Conservation (phyloP, 306 rosid species). For the Cajanus cajan region DNA sequence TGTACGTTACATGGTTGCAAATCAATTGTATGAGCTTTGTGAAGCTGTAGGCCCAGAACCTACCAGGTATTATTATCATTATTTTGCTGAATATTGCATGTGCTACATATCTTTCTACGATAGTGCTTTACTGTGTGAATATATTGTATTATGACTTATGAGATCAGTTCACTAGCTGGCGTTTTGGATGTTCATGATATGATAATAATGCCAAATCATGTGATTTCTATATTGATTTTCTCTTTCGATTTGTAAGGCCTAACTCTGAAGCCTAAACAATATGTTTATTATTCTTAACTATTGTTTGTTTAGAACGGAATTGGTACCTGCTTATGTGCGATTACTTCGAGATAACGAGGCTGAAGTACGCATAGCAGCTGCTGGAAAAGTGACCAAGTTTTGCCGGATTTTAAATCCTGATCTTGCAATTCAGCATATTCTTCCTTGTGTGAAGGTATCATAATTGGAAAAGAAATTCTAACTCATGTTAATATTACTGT, state of each 20-base stretch:
- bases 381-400: slow-evolving; percentile 95
- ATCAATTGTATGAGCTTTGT: slow-evolving; percentile 90
- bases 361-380: slow-evolving; percentile 99
- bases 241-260: neutral
- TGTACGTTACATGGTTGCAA: slow-evolving; percentile 99
- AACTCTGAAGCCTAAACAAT: neutral
- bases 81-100: neutral
- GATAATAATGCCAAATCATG: neutral
- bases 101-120: slow-evolving; percentile 23
- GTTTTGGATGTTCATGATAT: neutral
- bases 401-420: slow-evolving; percentile 90
- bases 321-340: slow-evolving; percentile 97
- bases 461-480: slow-evolving; percentile 21
- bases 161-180: slow-evolving; percentile 17
- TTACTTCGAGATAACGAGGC: slow-evolving; percentile 97
- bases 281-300: slow-evolving; percentile 3
- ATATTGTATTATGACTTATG: slow-evolving; percentile 2
- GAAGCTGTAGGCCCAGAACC: slow-evolving; percentile 99
- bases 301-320: slow-evolving; percentile 58
- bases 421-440: slow-evolving; percentile 87
- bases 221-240: slow-evolving; percentile 3
- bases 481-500: slow-evolving; percentile 14
- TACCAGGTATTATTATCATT: slow-evolving; percentile 58
- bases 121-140: neutral
- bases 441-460: slow-evolving; percentile 93